These are phyloP conservation scores for Plasmodium cynomolgi DNA, from an alignment of 169 alveolate species.

Conservation along the genomic window DNA sequence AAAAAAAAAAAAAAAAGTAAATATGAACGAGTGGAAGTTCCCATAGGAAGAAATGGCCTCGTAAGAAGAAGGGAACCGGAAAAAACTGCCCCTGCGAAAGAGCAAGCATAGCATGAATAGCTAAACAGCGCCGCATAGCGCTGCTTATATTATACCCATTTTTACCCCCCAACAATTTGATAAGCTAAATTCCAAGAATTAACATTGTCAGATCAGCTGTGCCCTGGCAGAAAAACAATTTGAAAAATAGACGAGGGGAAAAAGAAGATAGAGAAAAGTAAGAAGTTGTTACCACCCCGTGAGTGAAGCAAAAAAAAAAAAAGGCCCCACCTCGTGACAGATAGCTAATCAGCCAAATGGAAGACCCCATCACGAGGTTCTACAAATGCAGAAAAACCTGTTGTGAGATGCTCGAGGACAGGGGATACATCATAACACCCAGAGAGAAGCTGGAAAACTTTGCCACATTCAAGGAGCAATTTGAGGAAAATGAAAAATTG, in stretches of 20 bases:
- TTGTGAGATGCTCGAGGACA: slow-evolving; percentile 93
- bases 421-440: slow-evolving; percentile 91
- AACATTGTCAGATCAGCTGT: neutral
- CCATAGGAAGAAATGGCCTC: neutral
- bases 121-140: neutral
- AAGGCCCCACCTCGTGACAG: neutral
- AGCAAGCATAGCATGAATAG: neutral
- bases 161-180: neutral
- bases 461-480: slow-evolving; percentile 88
- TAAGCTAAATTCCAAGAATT: neutral
- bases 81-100: neutral
- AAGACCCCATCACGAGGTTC: slow-evolving; percentile 89
- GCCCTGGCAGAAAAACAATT: neutral
- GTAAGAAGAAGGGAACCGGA: neutral
- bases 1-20: no score
- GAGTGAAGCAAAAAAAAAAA: neutral
- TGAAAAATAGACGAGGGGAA: neutral
- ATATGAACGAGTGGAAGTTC: neutral
- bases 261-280: neutral
- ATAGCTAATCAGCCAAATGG: slow-evolving; percentile 79
- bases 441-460: slow-evolving; percentile 88
- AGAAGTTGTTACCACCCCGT: neutral
- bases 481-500: slow-evolving; percentile 83
- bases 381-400: slow-evolving; percentile 92
- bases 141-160: neutral